phyloP scores from a whole-genome alignment of 2,329 filamentous ascomycete genomes.

The Ophiostoma triangulosporum region DNA sequence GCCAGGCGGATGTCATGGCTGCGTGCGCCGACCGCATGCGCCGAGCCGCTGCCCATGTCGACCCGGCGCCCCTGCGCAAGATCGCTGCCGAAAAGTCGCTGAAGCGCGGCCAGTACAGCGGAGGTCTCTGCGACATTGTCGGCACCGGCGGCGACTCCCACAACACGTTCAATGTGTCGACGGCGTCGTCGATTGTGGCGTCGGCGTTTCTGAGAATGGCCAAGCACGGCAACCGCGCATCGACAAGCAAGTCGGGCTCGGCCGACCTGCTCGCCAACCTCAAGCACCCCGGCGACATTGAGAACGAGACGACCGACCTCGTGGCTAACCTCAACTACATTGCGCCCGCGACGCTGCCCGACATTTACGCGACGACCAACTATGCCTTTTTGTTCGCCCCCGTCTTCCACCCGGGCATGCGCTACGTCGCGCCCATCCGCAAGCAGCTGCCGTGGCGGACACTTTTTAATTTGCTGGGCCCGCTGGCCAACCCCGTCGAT shows the following conservation, averaged over 20 bases:
- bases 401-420: conserved; percentile 92
- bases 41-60: conserved; percentile 59
- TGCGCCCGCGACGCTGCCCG: conserved; percentile 53
- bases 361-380: conserved; percentile 67
- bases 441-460: conserved; percentile 86
- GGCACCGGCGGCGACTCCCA: conserved; percentile 93
- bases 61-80: conserved; percentile 45
- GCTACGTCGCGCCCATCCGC: conserved; percentile 71
- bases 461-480: conserved; percentile 93
- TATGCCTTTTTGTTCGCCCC: conserved; percentile 95
- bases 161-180: conserved; percentile 97
- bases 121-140: conserved; percentile 89
- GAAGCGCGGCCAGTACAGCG: conserved; percentile 61
- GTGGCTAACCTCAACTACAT: conserved; percentile 64
- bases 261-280: conserved; percentile 79
- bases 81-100: conserved; percentile 47
- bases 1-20: conserved; percentile 71
- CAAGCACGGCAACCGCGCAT: conserved; percentile 93
- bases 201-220: conserved; percentile 73
- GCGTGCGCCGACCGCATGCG: conserved; percentile 78
- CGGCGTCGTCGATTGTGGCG: conserved; percentile 81
- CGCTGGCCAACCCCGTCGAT: conserved; percentile 82
- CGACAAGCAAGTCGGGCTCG: conserved; percentile 88
- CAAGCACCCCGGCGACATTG: conserved; percentile 30
- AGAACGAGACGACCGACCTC: conserved; percentile 21